phyloP scores from a whole-genome alignment of 257 asterid species.

The Fraxinus excelsior region DNA sequence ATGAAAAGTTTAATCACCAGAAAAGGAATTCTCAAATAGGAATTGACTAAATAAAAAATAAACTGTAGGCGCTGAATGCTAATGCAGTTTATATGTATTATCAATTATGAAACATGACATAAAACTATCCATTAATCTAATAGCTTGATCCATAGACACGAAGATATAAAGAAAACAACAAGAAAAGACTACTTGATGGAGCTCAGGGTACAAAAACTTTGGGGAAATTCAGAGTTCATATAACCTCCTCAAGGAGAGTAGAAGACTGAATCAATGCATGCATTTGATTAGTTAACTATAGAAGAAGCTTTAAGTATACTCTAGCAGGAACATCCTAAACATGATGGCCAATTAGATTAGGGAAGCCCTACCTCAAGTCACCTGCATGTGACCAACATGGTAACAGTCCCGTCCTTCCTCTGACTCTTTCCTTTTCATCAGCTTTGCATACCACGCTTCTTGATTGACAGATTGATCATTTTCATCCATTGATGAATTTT shows the following conservation, averaged over 20 bases:
- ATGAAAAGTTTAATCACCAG: neutral
- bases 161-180: neutral
- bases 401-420: constrained; percentile 48
- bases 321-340: constrained; percentile 22
- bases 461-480: constrained; percentile 25
- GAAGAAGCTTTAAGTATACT: constrained; percentile 20
- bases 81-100: constrained; percentile 23
- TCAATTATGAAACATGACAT: constrained; percentile 14
- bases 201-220: neutral
- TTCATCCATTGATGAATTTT: constrained; percentile 30
- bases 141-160: constrained; percentile 14
- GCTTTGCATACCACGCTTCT: constrained; percentile 36
- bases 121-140: constrained; percentile 24
- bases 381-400: constrained; percentile 46
- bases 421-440: constrained; percentile 56
- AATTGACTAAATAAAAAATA: constrained; percentile 3
- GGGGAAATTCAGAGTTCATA: neutral
- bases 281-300: constrained; percentile 13
- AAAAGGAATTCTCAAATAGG: neutral
- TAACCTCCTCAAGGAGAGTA: constrained; percentile 19
- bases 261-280: constrained; percentile 21
- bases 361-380: constrained; percentile 28
- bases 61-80: neutral
- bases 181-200: neutral
- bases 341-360: constrained; percentile 29